Base-by-base conservation (phyloP, 495 filamentous ascomycete species). In the Chaetomium fimeti region DNA sequence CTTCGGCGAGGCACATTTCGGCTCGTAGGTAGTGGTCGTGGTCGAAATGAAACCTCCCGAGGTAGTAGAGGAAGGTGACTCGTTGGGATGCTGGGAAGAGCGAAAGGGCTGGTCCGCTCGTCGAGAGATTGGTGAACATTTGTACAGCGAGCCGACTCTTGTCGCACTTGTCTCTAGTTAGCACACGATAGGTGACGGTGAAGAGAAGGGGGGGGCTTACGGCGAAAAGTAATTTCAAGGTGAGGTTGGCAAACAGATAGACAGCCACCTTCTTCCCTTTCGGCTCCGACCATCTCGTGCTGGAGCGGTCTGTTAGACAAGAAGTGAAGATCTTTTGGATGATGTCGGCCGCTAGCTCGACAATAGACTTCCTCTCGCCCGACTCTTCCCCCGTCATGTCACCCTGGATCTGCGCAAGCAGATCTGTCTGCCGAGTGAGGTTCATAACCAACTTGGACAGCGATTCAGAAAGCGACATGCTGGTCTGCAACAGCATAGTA, bases 31-130 rank as follows among this genome's bases (percentile, higher is more conserved):
- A 96, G 68, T 96, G 87, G 49, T 83, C 88, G 65, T 90, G 91
- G 60, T 87, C 85, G 70, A 96, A 92, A 64, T 89, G 83, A 71
- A 93, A 97, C 45, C 92, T 89, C 32, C 93, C 93, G 20, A 97
- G 89, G 71, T 96, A 97, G 76, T 96, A 97, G 7, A 96, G 86
- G 72, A 92, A 98, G 24, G 93, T 92, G 29, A 95, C 90, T 47
- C 91, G 85, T 63, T 97, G 91, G 12, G 91, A 84, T n/a, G 91
- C 91, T 18, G 93, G 91, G 71, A 92, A 97, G 48, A 88, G 79
- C 4, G 81, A 78, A 18, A 96, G 80, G 0, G 90, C 90, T 6
- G 92, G 91, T 2, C 91, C 91, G 66, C 88, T 87, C 42, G 91
- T 86, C 66, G 85, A 88, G 69, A 98, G 91, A 69, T 95, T 96